Evolutionary conservation across 179 eudicot species (phyloP).

Genomic region (Nepenthes alata): DNA sequence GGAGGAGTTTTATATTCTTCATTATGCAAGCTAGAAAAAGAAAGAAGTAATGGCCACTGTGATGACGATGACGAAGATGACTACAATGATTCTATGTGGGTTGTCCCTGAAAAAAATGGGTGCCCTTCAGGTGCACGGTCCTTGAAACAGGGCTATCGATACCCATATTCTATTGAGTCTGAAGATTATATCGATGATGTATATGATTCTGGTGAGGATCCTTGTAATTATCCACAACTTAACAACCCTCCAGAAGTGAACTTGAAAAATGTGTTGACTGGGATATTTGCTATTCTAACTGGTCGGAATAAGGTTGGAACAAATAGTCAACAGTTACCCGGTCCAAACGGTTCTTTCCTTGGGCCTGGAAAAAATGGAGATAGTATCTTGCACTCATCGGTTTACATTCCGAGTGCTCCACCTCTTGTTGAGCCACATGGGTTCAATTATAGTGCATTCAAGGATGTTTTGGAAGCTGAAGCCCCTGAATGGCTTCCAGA

Average conservation of each 20-base stretch:
- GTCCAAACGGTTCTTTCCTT: constrained; percentile 69
- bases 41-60: constrained; percentile 28
- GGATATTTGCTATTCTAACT: constrained; percentile 68
- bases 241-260: constrained; percentile 63
- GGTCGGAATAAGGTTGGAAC: constrained; percentile 49
- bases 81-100: constrained; percentile 45
- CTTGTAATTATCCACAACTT: constrained; percentile 16
- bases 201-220: constrained; percentile 55
- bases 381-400: constrained; percentile 69
- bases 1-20: constrained; percentile 57
- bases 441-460: constrained; percentile 52
- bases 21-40: constrained; percentile 37
- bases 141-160: constrained; percentile 23
- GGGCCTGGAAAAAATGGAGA: constrained; percentile 84
- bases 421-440: constrained; percentile 67
- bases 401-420: constrained; percentile 94
- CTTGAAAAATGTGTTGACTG: constrained; percentile 70
- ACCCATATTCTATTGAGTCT: constrained; percentile 32
- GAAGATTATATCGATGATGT: constrained; percentile 52
- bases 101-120: constrained; percentile 23
- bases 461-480: constrained; percentile 86
- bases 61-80: constrained; percentile 54
- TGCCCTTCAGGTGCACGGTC: constrained; percentile 21
- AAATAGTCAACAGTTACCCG: constrained; percentile 24
- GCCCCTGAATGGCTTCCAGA: constrained; percentile 99